Base-by-base conservation (phyloP, 768 basidiomycete genomes). In the Boletus subcaerulescens region DNA sequence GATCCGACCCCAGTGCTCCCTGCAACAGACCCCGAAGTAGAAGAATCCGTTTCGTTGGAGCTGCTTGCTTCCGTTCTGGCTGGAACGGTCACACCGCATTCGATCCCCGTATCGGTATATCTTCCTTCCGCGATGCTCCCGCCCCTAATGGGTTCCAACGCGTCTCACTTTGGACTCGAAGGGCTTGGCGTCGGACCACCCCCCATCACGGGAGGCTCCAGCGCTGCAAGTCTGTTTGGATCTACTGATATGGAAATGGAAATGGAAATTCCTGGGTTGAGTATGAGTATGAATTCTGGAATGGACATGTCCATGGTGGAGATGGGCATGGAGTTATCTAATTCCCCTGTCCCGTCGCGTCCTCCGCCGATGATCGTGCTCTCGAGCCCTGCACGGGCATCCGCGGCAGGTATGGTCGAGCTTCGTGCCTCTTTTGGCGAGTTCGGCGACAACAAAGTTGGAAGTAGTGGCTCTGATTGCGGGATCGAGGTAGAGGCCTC, bases 21-120 rank as follows among this genome's bases (percentile, higher is more conserved):
- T 11, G 49, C 31, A 22, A 50, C 50, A 2, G 61, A 59, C 1
- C 67, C 74, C 13, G 75, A 76, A 14, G 64, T 55, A 32, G 61
- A 60, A 26, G 62, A 54, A 9, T 65, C 74, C n/a, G 74, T 72
- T 9, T 80, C 78, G 8, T 74, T 81, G 47, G 80, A 80, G 18
- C 81, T 87, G 24, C 73, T 91, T 10, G 75, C 85, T 40, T 82
- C 87, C 4, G 72, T 90, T 48, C 77, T 92, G 15, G 74, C 76
- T 53, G 89, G 90, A 81, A 63, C 54, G 73, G 65, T 55, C 33
- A 35, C 54, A 41, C 59, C 57, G 9, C 59, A 20, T 20, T 61
- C 48, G 45, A 87, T 93, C 41, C 89, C 91, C 4, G 87, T 91
- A 43, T 89, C 86, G 52, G 75, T 90, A 13, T 81, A 78, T 61